These are phyloP conservation scores for Hyphopichia wangnamkhiaoensis DNA, from an alignment of 1,139 yeast genomes.

Conservation along the genomic window DNA sequence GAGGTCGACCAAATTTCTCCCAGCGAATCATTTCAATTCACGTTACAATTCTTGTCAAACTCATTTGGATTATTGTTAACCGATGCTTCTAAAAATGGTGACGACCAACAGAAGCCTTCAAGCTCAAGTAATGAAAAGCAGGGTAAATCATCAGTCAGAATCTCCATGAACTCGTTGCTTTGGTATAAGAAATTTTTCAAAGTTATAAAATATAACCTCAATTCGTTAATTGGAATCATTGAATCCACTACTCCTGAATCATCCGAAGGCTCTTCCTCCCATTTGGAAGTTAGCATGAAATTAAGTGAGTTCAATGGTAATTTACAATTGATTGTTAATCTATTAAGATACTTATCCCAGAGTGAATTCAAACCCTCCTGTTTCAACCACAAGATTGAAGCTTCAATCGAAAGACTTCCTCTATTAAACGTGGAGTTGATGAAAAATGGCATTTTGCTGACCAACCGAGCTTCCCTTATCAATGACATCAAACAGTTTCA, in stretches of 20 bases:
- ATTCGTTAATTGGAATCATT: slow-evolving; percentile 22
- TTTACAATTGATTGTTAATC: slow-evolving; percentile 31
- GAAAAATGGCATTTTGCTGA: neutral
- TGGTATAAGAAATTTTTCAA: slow-evolving; percentile 40
- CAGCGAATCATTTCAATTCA: slow-evolving; percentile 41
- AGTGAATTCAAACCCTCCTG: slow-evolving; percentile 3
- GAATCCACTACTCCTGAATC: slow-evolving; percentile 4
- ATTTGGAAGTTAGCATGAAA: slow-evolving; percentile 14
- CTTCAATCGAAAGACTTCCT: neutral
- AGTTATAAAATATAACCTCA: slow-evolving; percentile 33
- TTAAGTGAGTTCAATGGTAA: slow-evolving; percentile 30
- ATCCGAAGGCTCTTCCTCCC: neutral
- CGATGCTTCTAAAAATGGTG: slow-evolving; percentile 15
- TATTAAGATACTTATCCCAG: slow-evolving; percentile 15
- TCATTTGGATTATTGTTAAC: slow-evolving; percentile 38
- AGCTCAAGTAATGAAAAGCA: neutral
- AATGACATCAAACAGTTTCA: neutral
- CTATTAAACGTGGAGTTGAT: slow-evolving; percentile 1
- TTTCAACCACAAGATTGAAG: neutral
- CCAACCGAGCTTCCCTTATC: neutral
- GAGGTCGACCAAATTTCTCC: slow-evolving; percentile 44
- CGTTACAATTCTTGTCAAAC: slow-evolving; percentile 43
- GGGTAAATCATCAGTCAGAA: neutral
- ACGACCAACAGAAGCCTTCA: neutral
- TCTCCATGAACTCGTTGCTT: slow-evolving; percentile 18